Evolutionary conservation across 257 asterid species (phyloP).

Genomic region (Solanum chilense): DNA sequence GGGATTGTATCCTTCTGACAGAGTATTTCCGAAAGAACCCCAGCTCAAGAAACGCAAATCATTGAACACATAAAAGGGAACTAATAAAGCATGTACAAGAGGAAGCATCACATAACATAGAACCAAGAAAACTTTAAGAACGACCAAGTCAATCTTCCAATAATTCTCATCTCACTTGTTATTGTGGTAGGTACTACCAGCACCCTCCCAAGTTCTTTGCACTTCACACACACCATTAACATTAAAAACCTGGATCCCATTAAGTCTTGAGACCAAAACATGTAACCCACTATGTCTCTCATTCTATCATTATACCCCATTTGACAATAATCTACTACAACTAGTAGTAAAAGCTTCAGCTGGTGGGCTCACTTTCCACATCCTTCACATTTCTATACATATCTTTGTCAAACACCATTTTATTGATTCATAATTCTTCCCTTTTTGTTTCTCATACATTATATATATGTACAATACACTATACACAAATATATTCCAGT

Average conservation of each 20-base stretch:
- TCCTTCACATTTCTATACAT: background rate
- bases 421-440: background rate
- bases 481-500: background rate
- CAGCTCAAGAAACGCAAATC: background rate
- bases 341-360: background rate
- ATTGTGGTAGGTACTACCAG: background rate
- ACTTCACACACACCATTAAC: background rate
- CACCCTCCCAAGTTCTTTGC: background rate
- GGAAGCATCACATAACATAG: background rate
- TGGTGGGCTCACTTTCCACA: background rate
- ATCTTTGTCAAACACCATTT: background rate
- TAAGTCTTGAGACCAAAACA: background rate
- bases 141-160: background rate
- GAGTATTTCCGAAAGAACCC: background rate
- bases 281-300: background rate
- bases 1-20: no score
- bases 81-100: background rate
- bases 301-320: background rate
- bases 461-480: background rate
- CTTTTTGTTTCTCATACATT: background rate
- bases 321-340: background rate
- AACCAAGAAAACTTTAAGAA: background rate
- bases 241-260: background rate
- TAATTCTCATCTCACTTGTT: background rate
- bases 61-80: background rate